Percentiles rank a stretch among this genome's conserved stretches.
phyloP scores from a whole-genome alignment of 352 stramenopile genomes.

The Phytopythium mirpurense region DNA sequence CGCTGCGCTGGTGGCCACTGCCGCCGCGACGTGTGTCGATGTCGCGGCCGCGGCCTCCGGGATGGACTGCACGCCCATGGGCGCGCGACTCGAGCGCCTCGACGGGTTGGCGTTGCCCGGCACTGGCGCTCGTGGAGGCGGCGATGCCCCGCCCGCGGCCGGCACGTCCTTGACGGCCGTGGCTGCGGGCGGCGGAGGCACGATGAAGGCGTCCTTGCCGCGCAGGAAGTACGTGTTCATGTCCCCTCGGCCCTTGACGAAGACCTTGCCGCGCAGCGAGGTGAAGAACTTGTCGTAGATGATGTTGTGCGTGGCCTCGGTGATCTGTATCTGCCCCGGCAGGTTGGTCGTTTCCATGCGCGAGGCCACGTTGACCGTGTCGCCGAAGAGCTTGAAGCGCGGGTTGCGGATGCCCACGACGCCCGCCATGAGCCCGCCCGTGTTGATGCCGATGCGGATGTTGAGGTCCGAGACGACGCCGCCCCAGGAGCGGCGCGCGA shows the following conservation, averaged over 20 bases:
- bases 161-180: background rate
- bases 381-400: constrained; percentile 86
- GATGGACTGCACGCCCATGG: constrained; percentile 13
- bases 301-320: constrained; percentile 53
- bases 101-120: background rate
- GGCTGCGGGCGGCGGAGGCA: constrained; percentile 31
- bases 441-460: constrained; percentile 87
- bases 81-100: background rate
- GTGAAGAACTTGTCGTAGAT: constrained; percentile 71
- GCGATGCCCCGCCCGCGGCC: background rate
- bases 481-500: constrained; percentile 68
- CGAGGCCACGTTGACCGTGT: constrained; percentile 84
- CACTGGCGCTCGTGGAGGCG: background rate
- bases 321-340: constrained; percentile 79
- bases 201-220: constrained; percentile 50
- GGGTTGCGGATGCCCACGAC: constrained; percentile 83
- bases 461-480: constrained; percentile 67
- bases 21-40: no score
- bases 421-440: constrained; percentile 74
- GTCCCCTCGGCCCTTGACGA: constrained; percentile 75
- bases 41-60: background rate
- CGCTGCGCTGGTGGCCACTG: no score
- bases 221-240: constrained; percentile 84
- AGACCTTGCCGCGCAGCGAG: constrained; percentile 63
- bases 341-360: constrained; percentile 84